Evolutionary conservation across 23 red algal species (phyloP).

Genomic region (Gracilaria domingensis): DNA sequence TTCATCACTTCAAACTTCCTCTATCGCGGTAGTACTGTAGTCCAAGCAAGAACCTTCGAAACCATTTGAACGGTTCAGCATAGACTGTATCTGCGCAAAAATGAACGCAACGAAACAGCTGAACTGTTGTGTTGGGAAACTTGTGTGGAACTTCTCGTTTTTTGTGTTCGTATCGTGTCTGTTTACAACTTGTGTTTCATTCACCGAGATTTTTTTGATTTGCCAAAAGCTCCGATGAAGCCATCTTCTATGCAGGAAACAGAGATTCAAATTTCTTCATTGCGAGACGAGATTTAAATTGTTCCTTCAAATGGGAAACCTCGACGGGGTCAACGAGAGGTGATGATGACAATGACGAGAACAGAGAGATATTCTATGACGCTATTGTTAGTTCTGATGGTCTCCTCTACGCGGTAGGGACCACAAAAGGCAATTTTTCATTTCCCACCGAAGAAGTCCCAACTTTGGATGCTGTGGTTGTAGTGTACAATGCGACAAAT

Average conservation of each 20-base stretch:
- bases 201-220: constrained; percentile 56
- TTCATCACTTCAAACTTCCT: no score
- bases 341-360: constrained; percentile 56
- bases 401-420: constrained; percentile 50
- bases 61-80: no score
- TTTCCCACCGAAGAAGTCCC: constrained; percentile 34
- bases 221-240: constrained; percentile 23
- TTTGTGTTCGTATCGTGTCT: no score
- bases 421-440: constrained; percentile 56
- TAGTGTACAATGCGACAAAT: constrained; percentile 53
- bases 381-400: constrained; percentile 30
- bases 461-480: constrained; percentile 62
- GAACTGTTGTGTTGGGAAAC: no score
- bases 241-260: constrained; percentile 57
- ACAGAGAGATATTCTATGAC: constrained; percentile 53
- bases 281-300: constrained; percentile 27
- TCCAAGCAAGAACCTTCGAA: no score
- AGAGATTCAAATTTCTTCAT: constrained; percentile 61
- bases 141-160: no score
- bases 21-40: no score
- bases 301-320: constrained; percentile 37
- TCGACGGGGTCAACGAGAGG: constrained; percentile 51
- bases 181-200: constrained; percentile 13
- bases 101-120: no score
- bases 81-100: no score